A percentile compares a stretch with the other conserved stretches of the same genome.
Evolutionary conservation across 2,329 filamentous ascomycete species (phyloP).

Genomic region (Fusarium hostae): DNA sequence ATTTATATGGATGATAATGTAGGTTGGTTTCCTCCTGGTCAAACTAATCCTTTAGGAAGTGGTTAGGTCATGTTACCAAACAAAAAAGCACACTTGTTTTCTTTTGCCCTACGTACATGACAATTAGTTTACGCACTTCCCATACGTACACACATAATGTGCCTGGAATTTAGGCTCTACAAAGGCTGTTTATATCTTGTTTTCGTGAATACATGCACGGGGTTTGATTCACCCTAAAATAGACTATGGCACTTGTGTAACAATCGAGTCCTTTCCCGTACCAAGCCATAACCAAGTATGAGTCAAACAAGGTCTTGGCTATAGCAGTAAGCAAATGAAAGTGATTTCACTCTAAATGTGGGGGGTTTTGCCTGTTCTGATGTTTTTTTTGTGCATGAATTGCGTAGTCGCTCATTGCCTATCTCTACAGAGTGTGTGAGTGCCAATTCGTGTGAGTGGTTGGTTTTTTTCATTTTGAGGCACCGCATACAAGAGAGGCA

Average conservation of each 20-base stretch:
- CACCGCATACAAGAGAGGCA: neutral
- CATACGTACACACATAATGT: neutral
- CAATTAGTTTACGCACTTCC: neutral
- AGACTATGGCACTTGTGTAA: slow-evolving; percentile 1
- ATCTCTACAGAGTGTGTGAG: neutral
- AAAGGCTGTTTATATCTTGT: neutral
- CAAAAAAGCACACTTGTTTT: slow-evolving; percentile 2
- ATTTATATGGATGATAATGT: slow-evolving; percentile 14
- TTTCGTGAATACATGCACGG: slow-evolving; percentile 11
- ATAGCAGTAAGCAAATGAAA: neutral
- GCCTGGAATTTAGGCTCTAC: neutral
- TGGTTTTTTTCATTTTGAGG: neutral
- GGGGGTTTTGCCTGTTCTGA: neutral
- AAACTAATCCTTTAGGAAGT: neutral
- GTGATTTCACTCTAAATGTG: neutral
- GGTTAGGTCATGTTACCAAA: slow-evolving; percentile 21
- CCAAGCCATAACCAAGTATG: neutral
- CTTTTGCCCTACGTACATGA: neutral
- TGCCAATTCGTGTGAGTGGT: slow-evolving; percentile 5
- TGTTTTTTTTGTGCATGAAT: neutral
- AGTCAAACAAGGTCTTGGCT: slow-evolving; percentile 5
- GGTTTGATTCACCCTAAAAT: neutral
- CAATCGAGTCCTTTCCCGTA: neutral
- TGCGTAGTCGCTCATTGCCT: slow-evolving; percentile 14
- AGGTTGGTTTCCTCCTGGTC: neutral